phyloP scores from a whole-genome alignment of 1,139 yeast species.

The Kodamaea sp. region DNA sequence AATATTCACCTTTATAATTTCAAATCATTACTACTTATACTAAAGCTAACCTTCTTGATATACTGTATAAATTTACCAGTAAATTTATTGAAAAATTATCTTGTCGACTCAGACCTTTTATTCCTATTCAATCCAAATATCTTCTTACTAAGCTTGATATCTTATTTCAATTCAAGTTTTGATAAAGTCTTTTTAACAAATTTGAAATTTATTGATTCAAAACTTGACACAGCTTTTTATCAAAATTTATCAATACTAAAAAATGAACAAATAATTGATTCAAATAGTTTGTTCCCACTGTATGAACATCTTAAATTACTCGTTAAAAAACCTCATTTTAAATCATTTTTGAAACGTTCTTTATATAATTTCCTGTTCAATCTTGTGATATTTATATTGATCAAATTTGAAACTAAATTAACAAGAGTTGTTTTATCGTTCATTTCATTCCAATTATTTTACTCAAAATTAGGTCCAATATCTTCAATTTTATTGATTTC shows the following conservation, averaged over 20 bases:
- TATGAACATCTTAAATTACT: conserved; percentile 7
- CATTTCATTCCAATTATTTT: conserved; percentile 42
- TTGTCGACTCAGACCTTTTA: conserved; percentile 34
- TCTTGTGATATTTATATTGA: conserved; percentile 11
- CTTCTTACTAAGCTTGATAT: conserved; percentile 35
- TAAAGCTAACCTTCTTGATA: conserved; percentile 15
- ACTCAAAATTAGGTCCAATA: conserved; percentile 45
- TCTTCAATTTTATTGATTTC: conserved; percentile 38
- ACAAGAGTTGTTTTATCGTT: conserved; percentile 42
- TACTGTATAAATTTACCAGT: conserved; percentile 16
- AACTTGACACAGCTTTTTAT: conserved; percentile 18
- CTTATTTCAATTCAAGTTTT: conserved; percentile 36
- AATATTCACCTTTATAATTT: conserved; percentile 38
- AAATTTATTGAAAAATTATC: conserved; percentile 35
- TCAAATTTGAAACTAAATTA: conserved; percentile 26
- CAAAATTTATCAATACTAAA: conserved; percentile 3
- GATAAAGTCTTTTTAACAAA: conserved; percentile 40
- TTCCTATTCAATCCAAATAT: conserved; percentile 41
- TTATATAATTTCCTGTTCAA: conserved; percentile 10
- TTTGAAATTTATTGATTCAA: conserved; percentile 37
- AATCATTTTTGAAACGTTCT: conserved; percentile 13
- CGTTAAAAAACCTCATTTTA: conserved; percentile 11
- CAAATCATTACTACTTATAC: conserved; percentile 23
- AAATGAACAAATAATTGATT: conserved; percentile 1
- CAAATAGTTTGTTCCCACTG: conserved; percentile 4